Base-by-base conservation (phyloP, 176 grass and related monocot species). In the Guadua angustifolia region DNA sequence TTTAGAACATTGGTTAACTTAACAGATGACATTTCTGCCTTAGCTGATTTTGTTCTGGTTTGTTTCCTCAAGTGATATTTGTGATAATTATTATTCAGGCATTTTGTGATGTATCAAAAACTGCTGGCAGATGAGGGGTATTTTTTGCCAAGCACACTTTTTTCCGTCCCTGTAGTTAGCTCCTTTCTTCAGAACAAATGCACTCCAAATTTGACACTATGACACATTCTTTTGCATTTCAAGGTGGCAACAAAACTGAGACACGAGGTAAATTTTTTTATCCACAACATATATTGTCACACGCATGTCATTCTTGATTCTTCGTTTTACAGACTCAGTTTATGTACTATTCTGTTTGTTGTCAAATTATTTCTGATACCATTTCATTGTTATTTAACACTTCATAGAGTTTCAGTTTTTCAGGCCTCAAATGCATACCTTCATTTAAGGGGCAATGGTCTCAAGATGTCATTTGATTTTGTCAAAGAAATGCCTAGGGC, bases 401-500 rank as follows among this genome's bases (percentile, higher is more conserved):
- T 86, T 82, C 21, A 69, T 45, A 55, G 7, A 71, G 59, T 77
- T 85, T 32, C 66, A 79, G 10, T 53, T 82, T 66, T 77, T 22
- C 77, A 92, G 86, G 89, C 81, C 58, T 84, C 71, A 68, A 90
- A 73, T 83, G 84, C 80, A 81, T 85, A 82, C 45, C 83, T 90
- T 79, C 69, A 83, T 13, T 61, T 92, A 33, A 83, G n/a, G 36
- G 75, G 81, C 40, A 77, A 57, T 63, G 69, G 26, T 81, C 46
- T 75, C 2, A 90, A 85, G 71, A 90, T 89, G 70, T 64, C 69
- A 83, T 80, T 86, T 76, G 87, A 84, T 79, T 92, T 83, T 81
- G 82, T 92, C 22, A 89, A 83, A 89, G 83, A 84, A 29, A 87
- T 92, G 90, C 87, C 90, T 18, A 83, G 56, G 84, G 62, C 32